phyloP scores from a whole-genome alignment of 129 eudicot genomes.

The Scalesia atractyloides region DNA sequence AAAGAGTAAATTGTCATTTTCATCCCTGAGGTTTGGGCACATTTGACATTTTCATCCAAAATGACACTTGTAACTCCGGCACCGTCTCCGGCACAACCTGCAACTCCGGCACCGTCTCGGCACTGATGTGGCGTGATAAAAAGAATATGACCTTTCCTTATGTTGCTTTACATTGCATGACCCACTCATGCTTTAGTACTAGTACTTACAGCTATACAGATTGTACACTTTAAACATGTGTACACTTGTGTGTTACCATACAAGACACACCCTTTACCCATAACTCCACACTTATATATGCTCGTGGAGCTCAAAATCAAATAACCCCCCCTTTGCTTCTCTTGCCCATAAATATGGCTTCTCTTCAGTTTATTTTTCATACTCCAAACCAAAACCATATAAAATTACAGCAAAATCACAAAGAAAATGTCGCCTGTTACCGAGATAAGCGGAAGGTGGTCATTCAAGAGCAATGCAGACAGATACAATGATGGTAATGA shows the following conservation, averaged over 20 bases:
- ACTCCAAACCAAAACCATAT: constrained; percentile 8
- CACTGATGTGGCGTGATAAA: too few relatives aligned
- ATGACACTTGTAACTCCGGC: too few relatives aligned
- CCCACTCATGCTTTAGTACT: constrained; percentile 9
- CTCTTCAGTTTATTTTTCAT: background rate
- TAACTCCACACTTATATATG: constrained; percentile 32
- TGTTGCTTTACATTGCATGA: constrained; percentile 7
- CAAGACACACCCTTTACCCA: constrained; percentile 15
- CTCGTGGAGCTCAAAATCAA: constrained; percentile 9
- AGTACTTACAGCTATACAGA: constrained; percentile 8
- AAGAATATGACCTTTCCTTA: background rate
- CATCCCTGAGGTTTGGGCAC: too few relatives aligned
- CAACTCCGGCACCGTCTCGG: too few relatives aligned
- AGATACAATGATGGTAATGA: constrained; percentile 22
- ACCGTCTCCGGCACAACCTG: too few relatives aligned
- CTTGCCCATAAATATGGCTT: constrained; percentile 26
- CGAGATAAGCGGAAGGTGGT: constrained; percentile 8
- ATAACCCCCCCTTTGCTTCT: background rate
- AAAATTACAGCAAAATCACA: background rate
- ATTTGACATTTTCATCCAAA: too few relatives aligned
- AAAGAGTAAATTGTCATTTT: too few relatives aligned
- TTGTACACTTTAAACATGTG: background rate
- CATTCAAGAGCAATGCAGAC: constrained; percentile 23
- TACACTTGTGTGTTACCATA: constrained; percentile 5
- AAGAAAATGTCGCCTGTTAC: constrained; percentile 25